Base-by-base conservation (phyloP, 75 land plant species). In the Pinus taeda region DNA sequence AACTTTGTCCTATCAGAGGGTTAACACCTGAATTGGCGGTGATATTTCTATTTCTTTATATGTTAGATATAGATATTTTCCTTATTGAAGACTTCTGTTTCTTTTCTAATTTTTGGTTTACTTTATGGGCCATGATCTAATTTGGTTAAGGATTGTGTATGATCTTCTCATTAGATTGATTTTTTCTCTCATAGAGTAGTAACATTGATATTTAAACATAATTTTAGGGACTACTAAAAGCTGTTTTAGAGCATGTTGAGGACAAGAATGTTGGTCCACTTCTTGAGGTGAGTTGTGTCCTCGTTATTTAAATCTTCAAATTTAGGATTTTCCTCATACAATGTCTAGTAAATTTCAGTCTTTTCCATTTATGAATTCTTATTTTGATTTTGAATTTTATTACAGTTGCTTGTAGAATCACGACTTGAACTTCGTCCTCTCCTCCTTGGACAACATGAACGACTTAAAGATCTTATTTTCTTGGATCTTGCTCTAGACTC, bases 401-500 rank as follows among this genome's bases (percentile, higher is more conserved):
- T 71, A 55, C 79, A 87, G 89, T 79, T 69, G 6, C 60, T 87
- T 36, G 18, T 87, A 64, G 89, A 85, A 76, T 78, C 88, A 12
- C 88, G 89, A 55, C 61, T 87, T 53, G 84, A 85, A 57, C 70
- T 87, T 59, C 76, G 78, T 45, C 87, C 87, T 42, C 75, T 63
- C 49, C 75, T 87, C 15, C 77, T 71, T 29, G 74, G 81, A 73
- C 63, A 77, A 18, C 83, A 85, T 80, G 81, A 78, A 30, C 61
- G 89, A 22, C 71, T 82, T 42, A 80, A 75, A 60, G 92, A 90
- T 77, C 75, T 90, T 60, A 83, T 88, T 30, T 90, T 88, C 73
- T 76, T 90, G 71, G 92, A 90, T 76, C 70, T 90, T 59, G 88
- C 90, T 55, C 79, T 90, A 39, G 90, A 88, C 78, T 88, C 88